A percentile compares a stretch with the other conserved stretches of the same genome.
These are phyloP conservation scores for Tetrapyrgos nigripes DNA, from an alignment of 1,284 basidiomycete genomes.

Conservation along the genomic window DNA sequence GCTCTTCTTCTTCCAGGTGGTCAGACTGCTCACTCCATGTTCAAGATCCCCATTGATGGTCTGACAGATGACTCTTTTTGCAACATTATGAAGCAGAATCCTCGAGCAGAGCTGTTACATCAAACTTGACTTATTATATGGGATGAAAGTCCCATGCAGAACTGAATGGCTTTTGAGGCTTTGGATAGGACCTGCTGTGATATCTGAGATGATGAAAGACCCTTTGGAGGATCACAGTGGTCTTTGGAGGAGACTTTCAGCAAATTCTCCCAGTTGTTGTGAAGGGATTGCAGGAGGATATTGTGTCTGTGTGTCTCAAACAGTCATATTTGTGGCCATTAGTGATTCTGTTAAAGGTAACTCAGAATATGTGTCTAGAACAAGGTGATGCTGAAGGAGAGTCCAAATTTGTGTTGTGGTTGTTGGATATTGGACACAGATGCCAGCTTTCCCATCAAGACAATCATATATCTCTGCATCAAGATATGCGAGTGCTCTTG, in stretches of 20 bases:
- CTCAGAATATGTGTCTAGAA: conserved; percentile 45
- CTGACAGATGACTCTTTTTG: conserved; percentile 36
- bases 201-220: conserved; percentile 25
- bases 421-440: conserved; percentile 49
- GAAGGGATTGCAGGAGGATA: too few species aligned
- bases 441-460: conserved; percentile 20
- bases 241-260: too few species aligned
- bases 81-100: conserved; percentile 33
- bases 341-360: conserved; percentile 35
- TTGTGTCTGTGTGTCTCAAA: conserved; percentile 39
- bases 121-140: conserved; percentile 23
- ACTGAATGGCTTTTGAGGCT: conserved; percentile 38
- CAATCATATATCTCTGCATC: conserved; percentile 33
- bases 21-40: conserved; percentile 47
- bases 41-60: conserved; percentile 47
- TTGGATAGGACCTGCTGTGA: conserved; percentile 38
- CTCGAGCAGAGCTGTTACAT: conserved; percentile 33
- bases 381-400: conserved; percentile 21
- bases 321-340: conserved; percentile 42
- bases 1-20: conserved; percentile 47
- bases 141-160: conserved; percentile 44
- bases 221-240: conserved; percentile 47
- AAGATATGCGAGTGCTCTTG: conserved; percentile 29
- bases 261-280: too few species aligned
- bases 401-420: conserved; percentile 43